phyloP scores from a whole-genome alignment of 805 yeast species.

The Vanderwaltozyma tropicalis region DNA sequence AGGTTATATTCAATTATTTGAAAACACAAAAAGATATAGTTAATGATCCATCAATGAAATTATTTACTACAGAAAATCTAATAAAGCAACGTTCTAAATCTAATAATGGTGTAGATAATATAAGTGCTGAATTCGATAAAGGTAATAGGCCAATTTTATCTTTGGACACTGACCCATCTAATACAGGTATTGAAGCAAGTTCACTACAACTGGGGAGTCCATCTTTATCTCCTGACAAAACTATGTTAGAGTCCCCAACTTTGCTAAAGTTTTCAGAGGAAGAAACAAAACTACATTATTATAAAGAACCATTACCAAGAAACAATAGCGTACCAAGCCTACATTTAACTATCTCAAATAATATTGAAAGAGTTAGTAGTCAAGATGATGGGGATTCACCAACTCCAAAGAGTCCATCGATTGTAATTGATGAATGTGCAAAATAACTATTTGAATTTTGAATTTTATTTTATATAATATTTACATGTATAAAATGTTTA shows the following conservation, averaged over 20 bases:
- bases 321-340: not conserved
- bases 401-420: slow-evolving; percentile 2
- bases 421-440: slow-evolving; percentile 7
- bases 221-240: slow-evolving; percentile 25
- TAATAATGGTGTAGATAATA: not conserved
- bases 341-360: not conserved
- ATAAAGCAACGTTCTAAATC: slow-evolving; percentile 21
- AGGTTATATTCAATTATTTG: slow-evolving; percentile 15
- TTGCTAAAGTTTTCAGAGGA: slow-evolving; percentile 15
- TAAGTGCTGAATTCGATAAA: not conserved
- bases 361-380: not conserved
- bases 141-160: slow-evolving; percentile 16
- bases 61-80: slow-evolving; percentile 29
- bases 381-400: not conserved
- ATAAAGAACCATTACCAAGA: slow-evolving; percentile 26
- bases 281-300: slow-evolving; percentile 18
- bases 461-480: too few relatives aligned
- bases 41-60: slow-evolving; percentile 12
- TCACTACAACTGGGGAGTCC: slow-evolving; percentile 18
- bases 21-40: slow-evolving; percentile 5
- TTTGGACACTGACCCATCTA: slow-evolving; percentile 18
- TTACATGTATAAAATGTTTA: too few relatives aligned
- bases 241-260: slow-evolving; percentile 22
- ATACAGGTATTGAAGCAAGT: slow-evolving; percentile 12
- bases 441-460: too few relatives aligned